Base-by-base conservation (phyloP, 2,329 filamentous ascomycete species). In the Epichloe festucae region DNA sequence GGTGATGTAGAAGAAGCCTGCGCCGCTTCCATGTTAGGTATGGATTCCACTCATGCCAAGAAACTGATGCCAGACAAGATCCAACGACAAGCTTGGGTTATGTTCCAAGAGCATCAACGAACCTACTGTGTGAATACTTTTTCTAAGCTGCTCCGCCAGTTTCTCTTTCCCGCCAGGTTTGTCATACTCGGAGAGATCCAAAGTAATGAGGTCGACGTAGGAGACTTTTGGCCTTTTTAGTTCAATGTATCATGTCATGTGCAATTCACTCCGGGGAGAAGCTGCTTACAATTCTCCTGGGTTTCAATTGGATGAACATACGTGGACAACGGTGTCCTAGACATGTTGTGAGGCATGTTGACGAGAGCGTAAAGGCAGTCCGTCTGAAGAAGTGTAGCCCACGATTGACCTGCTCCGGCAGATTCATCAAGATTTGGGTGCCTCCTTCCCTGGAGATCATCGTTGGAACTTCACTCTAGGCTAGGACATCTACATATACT, bases 1-100 rank as follows among this genome's bases (percentile, higher is more conserved):
- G 53, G 74, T 76, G 19, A 83, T 74, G 54, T 82, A 82, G 65
- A 83, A 84, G 66, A 83, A 79, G 0, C 79, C 66, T 52, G 38
- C 39, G 31, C 3, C 14, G 14, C 17, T 6, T 4, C 17, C 7
- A 39, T 44, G 21, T 49, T 11, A 44, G 35, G n/a, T 39, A 14
- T 39, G n/a, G 38, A 2, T 39, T 39, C 3, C 38, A 8, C 31
- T n/a, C 38, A n/a, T 39, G 38, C 38, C 4, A 31, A 31, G 31
- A 31, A 10, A 31, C 31, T 31, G 31, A 31, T 31, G 31, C 10
- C 31, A 31, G 10, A 31, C 31, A 31, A 3, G 31, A 31, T 10
- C 8, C 31, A 31, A 31, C 31, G 7, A 31, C 8, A 31, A 31
- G 31, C 27, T 10, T 31, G 8, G 31, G 8, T 11, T 10, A 10